These are phyloP conservation scores for Acmispon strigosus DNA, from an alignment of 306 rosid species.

Conservation along the genomic window DNA sequence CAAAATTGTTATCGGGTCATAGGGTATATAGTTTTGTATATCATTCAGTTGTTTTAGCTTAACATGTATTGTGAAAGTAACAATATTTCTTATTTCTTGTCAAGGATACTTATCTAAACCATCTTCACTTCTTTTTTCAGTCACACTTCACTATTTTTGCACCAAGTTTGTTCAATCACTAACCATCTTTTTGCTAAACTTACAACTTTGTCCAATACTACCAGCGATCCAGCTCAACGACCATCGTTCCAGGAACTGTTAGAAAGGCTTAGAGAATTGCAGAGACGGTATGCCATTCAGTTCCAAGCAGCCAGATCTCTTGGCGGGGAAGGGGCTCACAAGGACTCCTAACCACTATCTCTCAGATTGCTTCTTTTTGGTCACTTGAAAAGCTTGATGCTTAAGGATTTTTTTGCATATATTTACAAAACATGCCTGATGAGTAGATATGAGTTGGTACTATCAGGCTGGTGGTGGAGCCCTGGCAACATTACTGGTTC, in stretches of 20 bases:
- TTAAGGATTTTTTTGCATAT: constrained; percentile 12
- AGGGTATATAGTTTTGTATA: too few relatives aligned
- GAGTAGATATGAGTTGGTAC: constrained; percentile 2
- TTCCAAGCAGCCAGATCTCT: constrained; percentile 69
- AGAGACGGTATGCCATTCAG: constrained; percentile 51
- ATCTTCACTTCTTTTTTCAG: neutral
- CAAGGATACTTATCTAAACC: too few relatives aligned
- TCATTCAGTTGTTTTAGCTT: too few relatives aligned
- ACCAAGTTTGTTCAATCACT: neutral
- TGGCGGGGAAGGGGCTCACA: constrained; percentile 42
- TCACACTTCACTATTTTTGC: neutral
- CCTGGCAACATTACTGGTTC: neutral
- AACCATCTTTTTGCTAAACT: constrained; percentile 9
- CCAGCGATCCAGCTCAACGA: constrained; percentile 72
- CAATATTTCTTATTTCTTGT: too few relatives aligned
- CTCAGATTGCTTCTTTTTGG: constrained; percentile 12
- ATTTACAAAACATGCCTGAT: constrained; percentile 8
- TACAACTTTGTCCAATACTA: constrained; percentile 10
- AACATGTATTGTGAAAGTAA: too few relatives aligned
- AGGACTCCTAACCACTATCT: constrained; percentile 40
- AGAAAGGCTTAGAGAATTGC: constrained; percentile 69
- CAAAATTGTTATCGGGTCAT: too few relatives aligned
- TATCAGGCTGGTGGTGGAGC: constrained; percentile 11
- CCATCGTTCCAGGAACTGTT: constrained; percentile 80
- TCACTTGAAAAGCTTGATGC: constrained; percentile 16